Base-by-base conservation (phyloP, 306 rosid genomes). In the Hylodesmum podocarpum region DNA sequence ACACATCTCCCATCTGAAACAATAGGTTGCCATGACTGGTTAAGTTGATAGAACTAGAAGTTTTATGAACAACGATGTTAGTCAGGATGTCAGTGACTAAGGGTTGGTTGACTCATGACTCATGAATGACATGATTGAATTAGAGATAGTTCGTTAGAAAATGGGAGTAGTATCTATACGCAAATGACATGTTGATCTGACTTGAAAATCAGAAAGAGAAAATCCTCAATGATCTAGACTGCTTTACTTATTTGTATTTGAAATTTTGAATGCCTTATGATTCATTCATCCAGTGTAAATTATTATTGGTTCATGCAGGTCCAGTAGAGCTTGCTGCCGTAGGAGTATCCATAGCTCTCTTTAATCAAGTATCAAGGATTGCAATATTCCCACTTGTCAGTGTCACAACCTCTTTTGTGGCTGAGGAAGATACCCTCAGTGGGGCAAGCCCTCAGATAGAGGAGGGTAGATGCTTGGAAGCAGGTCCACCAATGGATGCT, bases 261-360 rank as follows among this genome's bases (percentile, higher is more conserved):
- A 55, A 55, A 24, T 63, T 54, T 71, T 46, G 41, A 55, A 55
- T 62, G 58, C 37, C 64, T 50, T 80, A n/a, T 47, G 5, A 70
- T 61, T 40, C 49, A 70, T 61, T 40, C 49, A 28, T 46, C 41
- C 6, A 7, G 57, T 53, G 61, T 39, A 55, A 6, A 40, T 22
- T 77, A 68, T 49, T 54, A 49, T 73, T 70, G 66, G 68, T 75
- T 24, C 77, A 24, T 62, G 21, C 77, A 91, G 98, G 98, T 79
- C 87, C 96, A 3, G 86, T 94, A 70, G 98, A 94, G 88, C 97
- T 94, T 59, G 98, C 98, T 57, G 98, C 97, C 51, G 98, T 94
- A 46, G 98, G 98, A 53, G 97, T 94, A 84, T 90, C 98, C 4
- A 94, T 94, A 83, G 97, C 97, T 69, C 81, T 94, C 73, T 94